These are phyloP conservation scores for Colletotrichum tropicicola DNA, from an alignment of 2,329 filamentous ascomycete genomes.

Conservation along the genomic window DNA sequence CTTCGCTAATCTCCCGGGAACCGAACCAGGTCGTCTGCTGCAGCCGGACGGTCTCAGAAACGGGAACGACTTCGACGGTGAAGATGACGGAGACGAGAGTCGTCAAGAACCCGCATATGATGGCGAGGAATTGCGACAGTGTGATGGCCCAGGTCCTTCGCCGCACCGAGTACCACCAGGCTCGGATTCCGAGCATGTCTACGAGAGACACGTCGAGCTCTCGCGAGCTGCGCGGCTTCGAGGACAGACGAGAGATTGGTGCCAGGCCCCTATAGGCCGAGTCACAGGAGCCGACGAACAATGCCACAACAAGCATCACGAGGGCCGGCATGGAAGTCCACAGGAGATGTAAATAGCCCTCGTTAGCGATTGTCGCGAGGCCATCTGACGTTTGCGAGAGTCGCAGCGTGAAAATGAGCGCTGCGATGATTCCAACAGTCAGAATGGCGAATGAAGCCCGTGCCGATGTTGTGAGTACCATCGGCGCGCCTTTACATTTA, in stretches of 20 bases:
- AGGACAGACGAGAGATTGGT: background rate
- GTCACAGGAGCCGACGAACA: constrained; percentile 11
- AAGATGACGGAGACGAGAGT: background rate
- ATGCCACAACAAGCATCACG: background rate
- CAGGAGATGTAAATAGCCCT: constrained; percentile 3
- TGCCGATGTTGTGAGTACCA: background rate
- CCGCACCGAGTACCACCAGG: background rate
- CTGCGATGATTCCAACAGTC: background rate
- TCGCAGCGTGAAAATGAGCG: background rate
- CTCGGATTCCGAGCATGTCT: background rate
- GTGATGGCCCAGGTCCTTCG: background rate
- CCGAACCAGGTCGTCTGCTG: background rate
- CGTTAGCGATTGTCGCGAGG: background rate
- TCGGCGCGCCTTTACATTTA: background rate
- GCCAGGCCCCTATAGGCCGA: background rate
- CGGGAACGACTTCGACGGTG: background rate
- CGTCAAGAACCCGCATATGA: background rate
- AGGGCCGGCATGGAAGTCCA: constrained; percentile 14
- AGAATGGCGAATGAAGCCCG: background rate
- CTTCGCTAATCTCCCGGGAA: too few species aligned
- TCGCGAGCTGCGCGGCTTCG: background rate
- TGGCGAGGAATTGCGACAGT: background rate
- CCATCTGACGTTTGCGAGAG: background rate
- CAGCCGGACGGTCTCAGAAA: background rate
- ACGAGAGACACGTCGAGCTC: background rate